Base-by-base conservation (phyloP, 495 filamentous ascomycete species). In the Tetracladium setigerum region DNA sequence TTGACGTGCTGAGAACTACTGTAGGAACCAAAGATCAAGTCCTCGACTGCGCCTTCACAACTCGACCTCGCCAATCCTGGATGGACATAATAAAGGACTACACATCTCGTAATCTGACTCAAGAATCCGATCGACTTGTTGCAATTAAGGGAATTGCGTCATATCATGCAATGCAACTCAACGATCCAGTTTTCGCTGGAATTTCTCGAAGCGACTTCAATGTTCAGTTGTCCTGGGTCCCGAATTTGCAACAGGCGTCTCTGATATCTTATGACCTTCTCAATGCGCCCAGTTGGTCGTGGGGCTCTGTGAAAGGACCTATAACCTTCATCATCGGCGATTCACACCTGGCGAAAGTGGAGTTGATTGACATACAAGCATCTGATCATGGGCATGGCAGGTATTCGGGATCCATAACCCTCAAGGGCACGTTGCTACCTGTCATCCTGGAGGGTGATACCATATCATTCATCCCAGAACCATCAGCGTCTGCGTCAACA, bases 191-290 rank as follows among this genome's bases (percentile, higher is more conserved):
- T 41, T 22, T 41, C 16, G 39, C 16, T 22, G 39, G 39, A 16
- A 22, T 41, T 41, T 41, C 16, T 16, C 19, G 16, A 41, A 22
- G 39, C 39, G 30, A 41, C 39, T 41, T 11, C 16, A 41, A 22
- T 16, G 39, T 41, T 22, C 39, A 10, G 39, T 41, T 41, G 30
- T 41, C 39, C 39, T 41, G n/a, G n/a, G n/a, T n/a, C n/a, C n/a
- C n/a, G n/a, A n/a, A n/a, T n/a, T n/a, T n/a, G n/a, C n/a, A n/a
- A n/a, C n/a, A n/a, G n/a, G n/a, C n/a, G n/a, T n/a, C n/a, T n/a
- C n/a, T n/a, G n/a, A n/a, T n/a, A n/a, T n/a, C n/a, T n/a, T n/a
- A n/a, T n/a, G n/a, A n/a, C n/a, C n/a, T n/a, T n/a, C n/a, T n/a
- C n/a, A n/a, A n/a, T n/a, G n/a, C n/a, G n/a, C n/a, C n/a, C n/a